Base-by-base conservation (phyloP, 306 rosid species). In the Trifolium fragiferum region DNA sequence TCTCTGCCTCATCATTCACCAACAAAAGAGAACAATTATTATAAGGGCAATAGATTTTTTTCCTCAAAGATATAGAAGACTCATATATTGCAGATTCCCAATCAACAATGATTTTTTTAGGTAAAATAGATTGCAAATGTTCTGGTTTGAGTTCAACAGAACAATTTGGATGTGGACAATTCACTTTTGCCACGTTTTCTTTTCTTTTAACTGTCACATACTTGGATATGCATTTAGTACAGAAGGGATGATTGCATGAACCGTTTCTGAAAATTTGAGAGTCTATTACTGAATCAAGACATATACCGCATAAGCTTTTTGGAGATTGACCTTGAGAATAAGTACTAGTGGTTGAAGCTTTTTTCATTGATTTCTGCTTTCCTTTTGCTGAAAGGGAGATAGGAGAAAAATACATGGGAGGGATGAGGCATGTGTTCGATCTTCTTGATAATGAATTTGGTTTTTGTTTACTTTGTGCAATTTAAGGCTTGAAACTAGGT, bases 131-230 rank as follows among this genome's bases (percentile, higher is more conserved):
- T 1, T n/a, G n/a, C 19, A 77, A 68, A 20, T 44, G 4, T 35
- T 69, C 0, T 19, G 63, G 64, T 19, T 77, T 35, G 21, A 77
- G 20, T 58, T 69, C 50, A 6, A 59, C 70, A 21, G 13, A 5
- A 61, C 81, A 77, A 1, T 69, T 14, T 32, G 68, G 59, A 20
- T 16, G 0, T 5, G 81, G 81, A 53, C 81, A 77, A 9, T 35
- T 68, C 30, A 69, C 10, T 15, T 59, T 77, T 2, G 21, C 41
- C 18, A 10, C 18, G 16, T 77, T 77, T 10, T 70, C 21, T 10
- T 60, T 35, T 15, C 53, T 47, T 65, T 69, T 13, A 47, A 25
- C 7, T 5, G 40, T 40, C 1, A 70, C 65, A 9, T 77, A 38
- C 13, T 21, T 69, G 40, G 70, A 68, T 15, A 77, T 61, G 30